phyloP scores from a whole-genome alignment of 2,329 filamentous ascomycete species.

The Botryosphaeria dothidea region DNA sequence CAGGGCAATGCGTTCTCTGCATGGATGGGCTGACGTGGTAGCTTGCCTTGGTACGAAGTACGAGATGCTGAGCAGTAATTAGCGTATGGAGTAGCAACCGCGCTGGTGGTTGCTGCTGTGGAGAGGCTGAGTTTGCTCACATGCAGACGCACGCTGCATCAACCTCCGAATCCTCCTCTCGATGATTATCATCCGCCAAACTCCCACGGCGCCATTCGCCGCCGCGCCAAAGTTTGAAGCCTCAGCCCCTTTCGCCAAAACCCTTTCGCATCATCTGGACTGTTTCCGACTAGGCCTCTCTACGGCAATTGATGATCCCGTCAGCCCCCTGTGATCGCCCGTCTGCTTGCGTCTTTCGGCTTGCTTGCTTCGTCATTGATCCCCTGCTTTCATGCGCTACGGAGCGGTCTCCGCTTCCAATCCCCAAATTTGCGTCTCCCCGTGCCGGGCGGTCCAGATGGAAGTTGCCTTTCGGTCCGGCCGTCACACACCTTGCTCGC shows the following conservation, averaged over 20 bases:
- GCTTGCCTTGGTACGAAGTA: neutral
- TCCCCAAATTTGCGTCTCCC: no score
- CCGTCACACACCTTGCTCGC: neutral
- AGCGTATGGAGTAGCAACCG: no score
- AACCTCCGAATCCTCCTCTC: no score
- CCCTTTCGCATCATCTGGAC: neutral
- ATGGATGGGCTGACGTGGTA: neutral
- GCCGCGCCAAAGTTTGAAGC: neutral
- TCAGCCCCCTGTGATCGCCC: neutral
- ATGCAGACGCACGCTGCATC: no score
- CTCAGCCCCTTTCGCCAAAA: neutral
- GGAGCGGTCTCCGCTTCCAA: neutral
- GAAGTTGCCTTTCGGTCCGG: conserved; percentile 10
- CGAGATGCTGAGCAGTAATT: no score
- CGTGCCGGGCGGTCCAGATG: neutral
- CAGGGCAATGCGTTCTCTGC: neutral
- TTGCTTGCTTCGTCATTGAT: neutral
- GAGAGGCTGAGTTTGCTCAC: no score
- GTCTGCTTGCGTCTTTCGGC: neutral
- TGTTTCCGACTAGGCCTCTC: neutral
- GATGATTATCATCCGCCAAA: neutral
- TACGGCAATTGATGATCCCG: neutral
- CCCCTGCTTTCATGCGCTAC: neutral
- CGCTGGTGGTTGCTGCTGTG: no score
- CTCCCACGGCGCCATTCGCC: neutral